Conservation (phyloP, 345 rosid species). For the Populus euphratica region DNA sequence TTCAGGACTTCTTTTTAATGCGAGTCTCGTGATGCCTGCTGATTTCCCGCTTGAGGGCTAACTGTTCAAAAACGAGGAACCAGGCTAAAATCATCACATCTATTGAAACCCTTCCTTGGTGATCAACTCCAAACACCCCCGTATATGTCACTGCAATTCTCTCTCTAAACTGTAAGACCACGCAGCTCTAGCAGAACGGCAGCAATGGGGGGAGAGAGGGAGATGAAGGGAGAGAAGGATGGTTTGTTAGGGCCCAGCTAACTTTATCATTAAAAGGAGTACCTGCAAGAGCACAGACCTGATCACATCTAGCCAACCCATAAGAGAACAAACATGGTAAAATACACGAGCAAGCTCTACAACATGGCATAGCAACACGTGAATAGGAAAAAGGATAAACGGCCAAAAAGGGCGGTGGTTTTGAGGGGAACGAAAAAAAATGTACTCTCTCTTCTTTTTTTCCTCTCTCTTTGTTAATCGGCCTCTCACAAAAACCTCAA, state of each 20-base stretch:
- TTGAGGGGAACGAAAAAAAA: constrained; percentile 30
- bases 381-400: constrained; percentile 36
- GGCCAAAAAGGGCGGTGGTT: constrained; percentile 50
- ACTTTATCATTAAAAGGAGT: constrained; percentile 30
- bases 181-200: not conserved
- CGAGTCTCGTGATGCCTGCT: not conserved
- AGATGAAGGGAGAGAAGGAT: not conserved
- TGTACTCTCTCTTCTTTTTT: not conserved
- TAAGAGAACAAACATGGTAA: constrained; percentile 58
- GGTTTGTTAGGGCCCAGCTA: constrained; percentile 11
- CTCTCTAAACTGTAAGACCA: not conserved
- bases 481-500: not conserved
- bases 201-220: not conserved
- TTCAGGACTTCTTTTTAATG: constrained; percentile 5
- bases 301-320: constrained; percentile 35
- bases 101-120: not conserved
- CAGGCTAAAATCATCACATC: not conserved
- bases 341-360: constrained; percentile 23
- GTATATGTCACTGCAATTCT: not conserved
- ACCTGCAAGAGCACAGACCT: constrained; percentile 30
- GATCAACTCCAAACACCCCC: not conserved
- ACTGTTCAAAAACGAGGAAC: constrained; percentile 9
- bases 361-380: constrained; percentile 56
- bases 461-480: not conserved
- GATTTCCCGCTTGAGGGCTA: not conserved